Conservation (phyloP, 2,329 filamentous ascomycete species). For the Alternaria arbusti region DNA sequence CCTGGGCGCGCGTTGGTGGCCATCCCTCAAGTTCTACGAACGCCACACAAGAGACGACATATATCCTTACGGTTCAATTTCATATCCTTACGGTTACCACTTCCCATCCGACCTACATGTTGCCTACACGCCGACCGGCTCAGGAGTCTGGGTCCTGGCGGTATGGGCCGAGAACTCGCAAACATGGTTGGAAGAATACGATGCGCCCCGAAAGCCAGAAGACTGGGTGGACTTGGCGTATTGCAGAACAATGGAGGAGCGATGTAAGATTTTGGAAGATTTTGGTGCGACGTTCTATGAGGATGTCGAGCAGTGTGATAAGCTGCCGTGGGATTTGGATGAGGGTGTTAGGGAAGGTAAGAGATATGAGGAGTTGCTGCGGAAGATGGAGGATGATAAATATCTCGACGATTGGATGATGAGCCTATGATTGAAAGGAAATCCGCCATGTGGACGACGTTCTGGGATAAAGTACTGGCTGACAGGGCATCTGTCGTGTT, state of each 20-base stretch:
- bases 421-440: background rate
- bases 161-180: background rate
- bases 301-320: background rate
- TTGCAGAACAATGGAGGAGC: background rate
- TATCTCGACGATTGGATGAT: background rate
- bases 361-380: background rate
- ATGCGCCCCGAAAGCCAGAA: background rate
- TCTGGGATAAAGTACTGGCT: too few species aligned
- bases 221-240: background rate
- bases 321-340: background rate
- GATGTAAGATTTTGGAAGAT: background rate
- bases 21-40: background rate
- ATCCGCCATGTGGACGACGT: too few species aligned
- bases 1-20: background rate
- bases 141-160: background rate
- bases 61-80: too few species aligned
- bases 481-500: too few species aligned
- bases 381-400: background rate
- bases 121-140: background rate
- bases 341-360: background rate
- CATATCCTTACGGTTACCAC: background rate
- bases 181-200: background rate
- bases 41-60: background rate
- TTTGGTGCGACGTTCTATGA: background rate
- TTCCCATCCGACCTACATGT: background rate